Base-by-base conservation (phyloP, 1,139 yeast genomes). In the Saccharomyces pastorianus region DNA sequence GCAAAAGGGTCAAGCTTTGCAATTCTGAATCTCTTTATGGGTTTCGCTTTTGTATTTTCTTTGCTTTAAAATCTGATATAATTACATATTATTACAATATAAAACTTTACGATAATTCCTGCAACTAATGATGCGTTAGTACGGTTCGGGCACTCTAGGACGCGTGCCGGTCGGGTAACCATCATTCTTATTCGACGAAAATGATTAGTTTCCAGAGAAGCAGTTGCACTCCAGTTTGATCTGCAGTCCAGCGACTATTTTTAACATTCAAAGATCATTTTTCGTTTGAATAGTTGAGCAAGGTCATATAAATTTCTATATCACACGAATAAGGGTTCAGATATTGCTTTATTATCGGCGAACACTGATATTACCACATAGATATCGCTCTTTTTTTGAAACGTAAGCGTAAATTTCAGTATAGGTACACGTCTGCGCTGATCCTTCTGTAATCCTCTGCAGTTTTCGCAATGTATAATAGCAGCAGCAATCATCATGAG, bases 1-100 rank as follows among this genome's bases (percentile, higher is more conserved):
- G 84, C 98, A 93, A 83, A 93, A 93, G 91, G 99, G 98, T 78
- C 95, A 86, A 81, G 96, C 96, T 77, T 84, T 88, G 78, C 96
- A 88, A 83, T 88, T 88, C 79, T 88, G 85, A 83, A 75, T 63
- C 61, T 58, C 52, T 52, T 61, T 51, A 55, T 55, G 54, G 44
- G 11, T 38, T 57, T 54, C 52, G 55, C 51, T 60, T 59, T 60
- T 62, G 61, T 60, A 61, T 62, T 56, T 59, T 60, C 57, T 55
- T 50, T 55, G 57, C 46, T 47, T 49, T 52, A 28, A 51, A 54
- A 38, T 38, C 44, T 52, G 46, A 55, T 54, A 55, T 53, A 56
- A 55, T 52, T 53, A 54, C 54, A 53, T 54, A 50, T 50, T 58
- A 53, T 56, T 53, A 50, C 51, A 53, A 38, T 38, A 38, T 38